Base-by-base conservation (phyloP, 768 basidiomycete genomes). In the Clavulina sp. region DNA sequence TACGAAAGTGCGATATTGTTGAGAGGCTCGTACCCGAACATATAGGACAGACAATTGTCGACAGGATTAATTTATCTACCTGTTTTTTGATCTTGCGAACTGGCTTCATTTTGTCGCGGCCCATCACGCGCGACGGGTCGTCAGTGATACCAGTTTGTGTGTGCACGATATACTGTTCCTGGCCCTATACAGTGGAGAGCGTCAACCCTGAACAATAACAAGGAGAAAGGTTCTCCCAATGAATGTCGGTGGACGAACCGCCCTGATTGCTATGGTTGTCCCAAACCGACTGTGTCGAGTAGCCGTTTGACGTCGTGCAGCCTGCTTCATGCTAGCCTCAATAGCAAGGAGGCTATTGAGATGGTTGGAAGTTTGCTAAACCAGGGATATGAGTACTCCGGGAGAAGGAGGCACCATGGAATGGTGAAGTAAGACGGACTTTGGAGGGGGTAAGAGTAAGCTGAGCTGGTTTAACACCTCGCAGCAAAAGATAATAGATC, bases 271-370 rank as follows among this genome's bases (percentile, higher is more conserved):
- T 57, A 97, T 81, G 5, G 92, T 97, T 2, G 95, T 97, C 1
- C 95, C 95, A 65, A 99, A 99, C 46, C 92, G 79, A 24, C 89
- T 88, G 66, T 99, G 95, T 30, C 95, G 76, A 21, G 88, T 84
- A 49, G 79, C 66, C 3, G 74, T 68, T 46, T 70, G 68, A 46
- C 76, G 72, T 0, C 75, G 70, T 24, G 73, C 62, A 50, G 76
- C 70, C 31, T 72, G 70, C 54, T 78, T 80, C 38, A 69, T 70
- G 52, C 73, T 74, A 55, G 77, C 77, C 67, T 99, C 95, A 31
- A 72, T 66, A 3, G 78, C 80, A 16, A 99, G 75, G 48, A 96
- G 75, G 38, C 77, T 76, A 5, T 79, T 75, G 2, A 99, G 70
- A 34, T 74, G 76, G 52, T 77, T 73, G 21, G 49, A 53, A 3